Conservation (phyloP, 495 filamentous ascomycete genomes). For the Neurospora africana region DNA sequence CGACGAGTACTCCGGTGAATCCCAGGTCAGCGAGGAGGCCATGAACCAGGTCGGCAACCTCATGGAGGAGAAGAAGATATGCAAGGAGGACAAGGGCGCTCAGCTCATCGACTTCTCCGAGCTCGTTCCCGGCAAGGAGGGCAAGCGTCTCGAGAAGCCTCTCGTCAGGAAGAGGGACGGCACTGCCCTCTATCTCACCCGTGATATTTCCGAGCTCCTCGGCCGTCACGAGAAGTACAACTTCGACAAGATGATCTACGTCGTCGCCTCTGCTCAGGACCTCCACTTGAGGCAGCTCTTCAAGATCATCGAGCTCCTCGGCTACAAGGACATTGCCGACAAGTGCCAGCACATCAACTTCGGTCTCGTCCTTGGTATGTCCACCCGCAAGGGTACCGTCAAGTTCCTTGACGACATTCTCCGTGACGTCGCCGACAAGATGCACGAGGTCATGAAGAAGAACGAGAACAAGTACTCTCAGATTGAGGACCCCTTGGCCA, state of each 20-base stretch:
- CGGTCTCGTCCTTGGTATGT: slow-evolving; percentile 52
- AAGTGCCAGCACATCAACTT: slow-evolving; percentile 55
- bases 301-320: slow-evolving; percentile 53
- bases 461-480: slow-evolving; percentile 51
- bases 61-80: slow-evolving; percentile 63
- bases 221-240: slow-evolving; percentile 48
- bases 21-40: slow-evolving; percentile 72
- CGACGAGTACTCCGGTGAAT: slow-evolving; percentile 90
- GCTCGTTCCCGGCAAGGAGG: slow-evolving; percentile 49
- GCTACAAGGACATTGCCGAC: slow-evolving; percentile 45
- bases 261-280: slow-evolving; percentile 51
- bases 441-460: slow-evolving; percentile 56
- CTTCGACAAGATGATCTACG: slow-evolving; percentile 64
- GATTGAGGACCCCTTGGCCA: slow-evolving; percentile 44
- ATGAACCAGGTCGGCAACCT: slow-evolving; percentile 58
- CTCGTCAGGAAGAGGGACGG: slow-evolving; percentile 52
- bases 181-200: slow-evolving; percentile 54
- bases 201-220: slow-evolving; percentile 54
- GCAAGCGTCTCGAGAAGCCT: slow-evolving; percentile 45
- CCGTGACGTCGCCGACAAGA: slow-evolving; percentile 48
- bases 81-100: slow-evolving; percentile 77
- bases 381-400: slow-evolving; percentile 46
- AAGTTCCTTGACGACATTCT: slow-evolving; percentile 54
- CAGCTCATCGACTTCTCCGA: slow-evolving; percentile 81
- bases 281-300: slow-evolving; percentile 53